Evolutionary conservation across 768 basidiomycete species (phyloP), one percentile per base, ranked within the genome.

Genomic region (Mycena olivaceomarginata): DNA sequence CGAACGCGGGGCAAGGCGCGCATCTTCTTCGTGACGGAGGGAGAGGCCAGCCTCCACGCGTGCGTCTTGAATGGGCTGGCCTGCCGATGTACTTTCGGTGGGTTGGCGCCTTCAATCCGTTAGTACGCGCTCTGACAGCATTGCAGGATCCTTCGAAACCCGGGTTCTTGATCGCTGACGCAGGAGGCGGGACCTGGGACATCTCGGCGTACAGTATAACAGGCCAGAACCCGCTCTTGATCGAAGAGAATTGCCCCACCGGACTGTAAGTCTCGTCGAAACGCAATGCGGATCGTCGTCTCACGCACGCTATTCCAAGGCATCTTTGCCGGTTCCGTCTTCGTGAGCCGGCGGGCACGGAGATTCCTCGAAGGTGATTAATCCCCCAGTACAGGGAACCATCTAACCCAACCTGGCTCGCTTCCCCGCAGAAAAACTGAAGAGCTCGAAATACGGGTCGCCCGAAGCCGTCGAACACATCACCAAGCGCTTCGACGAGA

Each of bases 241-340:
- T 96, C 80, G 95, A 96, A 82, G 95, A 96, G n/a, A 85, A 92
- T 95, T 79, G 95, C 95, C 4, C 95, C 95, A 37, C 94, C 95
- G 13, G 95, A 96, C 84, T 96, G 95, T 94, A 77, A 75, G 92
- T 86, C 41, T 51, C 31, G 7, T n/a, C 10, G 11, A 68, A 31
- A 37, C 8, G 31, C n/a, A 31, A 31, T 15, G 13, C 22, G 39
- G 39, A 13, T 13, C 22, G 43, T 72, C 31, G 45, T 10, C 67
- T 74, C 18, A 78, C 57, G 18, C 45, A 78, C 53, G 18, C 45
- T 65, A 62, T 70, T 69, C 72, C 63, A n/a, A 94, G 93, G 93
- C 84, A 91, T 95, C 53, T 96, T 96, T 83, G 94, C 94, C 60
- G 95, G 95, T 37, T 95, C 95, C 6, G 94, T 96, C 16, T 96